phyloP scores from a whole-genome alignment of 179 eudicot genomes.

The Actinidia chinensis region DNA sequence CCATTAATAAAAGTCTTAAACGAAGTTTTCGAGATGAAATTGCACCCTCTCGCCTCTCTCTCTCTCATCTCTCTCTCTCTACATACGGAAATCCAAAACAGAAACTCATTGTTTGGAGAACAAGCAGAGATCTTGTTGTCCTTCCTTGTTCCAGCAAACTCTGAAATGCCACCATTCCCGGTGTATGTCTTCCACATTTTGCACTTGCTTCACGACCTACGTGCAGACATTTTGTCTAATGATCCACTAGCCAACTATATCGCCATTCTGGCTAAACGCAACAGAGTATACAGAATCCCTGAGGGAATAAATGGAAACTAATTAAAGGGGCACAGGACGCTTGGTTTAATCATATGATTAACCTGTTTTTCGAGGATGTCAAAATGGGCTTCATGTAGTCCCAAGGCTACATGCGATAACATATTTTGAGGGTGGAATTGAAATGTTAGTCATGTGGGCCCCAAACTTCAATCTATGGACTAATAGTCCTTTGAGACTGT shows the following conservation, averaged over 20 bases:
- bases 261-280: slow-evolving; percentile 81
- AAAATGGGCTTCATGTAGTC: neutral
- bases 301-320: neutral
- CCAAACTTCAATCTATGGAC: no score
- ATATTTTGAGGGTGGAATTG: no score
- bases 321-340: neutral
- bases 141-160: slow-evolving; percentile 92
- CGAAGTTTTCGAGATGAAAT: no score
- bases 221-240: slow-evolving; percentile 61
- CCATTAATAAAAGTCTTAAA: no score
- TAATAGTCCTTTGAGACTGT: no score
- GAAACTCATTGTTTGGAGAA: slow-evolving; percentile 68
- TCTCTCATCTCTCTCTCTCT: no score
- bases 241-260: slow-evolving; percentile 87
- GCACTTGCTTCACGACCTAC: slow-evolving; percentile 81
- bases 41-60: no score
- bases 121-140: slow-evolving; percentile 82
- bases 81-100: slow-evolving; percentile 75
- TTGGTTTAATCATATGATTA: neutral
- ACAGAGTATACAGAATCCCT: slow-evolving; percentile 91
- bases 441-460: no score
- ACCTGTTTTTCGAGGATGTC: neutral
- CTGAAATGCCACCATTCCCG: slow-evolving; percentile 83
- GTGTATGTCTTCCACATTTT: slow-evolving; percentile 67
- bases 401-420: no score